Conservation (phyloP, 768 basidiomycete genomes). For the Boletus rex-veris region DNA sequence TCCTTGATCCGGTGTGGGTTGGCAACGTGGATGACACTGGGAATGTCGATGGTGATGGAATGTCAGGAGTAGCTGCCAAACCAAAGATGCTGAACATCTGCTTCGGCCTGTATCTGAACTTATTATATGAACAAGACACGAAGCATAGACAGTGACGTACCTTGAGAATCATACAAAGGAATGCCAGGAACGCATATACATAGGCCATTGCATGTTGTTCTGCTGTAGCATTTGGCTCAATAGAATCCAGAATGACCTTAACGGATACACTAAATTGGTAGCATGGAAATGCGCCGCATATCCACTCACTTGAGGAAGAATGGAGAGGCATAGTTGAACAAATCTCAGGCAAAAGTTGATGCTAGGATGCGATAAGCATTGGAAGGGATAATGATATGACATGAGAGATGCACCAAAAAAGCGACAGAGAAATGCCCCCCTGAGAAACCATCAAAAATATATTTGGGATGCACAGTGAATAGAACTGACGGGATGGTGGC, state of each 20-base stretch:
- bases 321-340: conserved; percentile 76
- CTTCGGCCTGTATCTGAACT: conserved; percentile 42
- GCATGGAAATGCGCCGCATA: not conserved
- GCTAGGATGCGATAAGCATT: conserved; percentile 23
- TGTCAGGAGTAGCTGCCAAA: conserved; percentile 45
- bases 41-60: no score
- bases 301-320: conserved; percentile 72
- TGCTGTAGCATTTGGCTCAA: conserved; percentile 42
- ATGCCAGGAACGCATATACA: conserved; percentile 74
- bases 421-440: conserved; percentile 37
- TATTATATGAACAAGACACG: not conserved
- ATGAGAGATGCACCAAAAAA: conserved; percentile 34
- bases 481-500: conserved; percentile 22
- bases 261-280: not conserved
- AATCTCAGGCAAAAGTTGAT: conserved; percentile 68
- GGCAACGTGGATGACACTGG: no score
- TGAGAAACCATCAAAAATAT: conserved; percentile 3
- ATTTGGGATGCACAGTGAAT: not conserved
- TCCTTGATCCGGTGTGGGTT: no score
- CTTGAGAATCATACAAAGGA: conserved; percentile 46
- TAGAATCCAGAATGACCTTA: conserved; percentile 58
- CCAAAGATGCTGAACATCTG: conserved; percentile 78
- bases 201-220: conserved; percentile 61
- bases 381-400: not conserved
- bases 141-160: conserved; percentile 3